Conservation (phyloP, 306 rosid genomes). For the Prunus mira region DNA sequence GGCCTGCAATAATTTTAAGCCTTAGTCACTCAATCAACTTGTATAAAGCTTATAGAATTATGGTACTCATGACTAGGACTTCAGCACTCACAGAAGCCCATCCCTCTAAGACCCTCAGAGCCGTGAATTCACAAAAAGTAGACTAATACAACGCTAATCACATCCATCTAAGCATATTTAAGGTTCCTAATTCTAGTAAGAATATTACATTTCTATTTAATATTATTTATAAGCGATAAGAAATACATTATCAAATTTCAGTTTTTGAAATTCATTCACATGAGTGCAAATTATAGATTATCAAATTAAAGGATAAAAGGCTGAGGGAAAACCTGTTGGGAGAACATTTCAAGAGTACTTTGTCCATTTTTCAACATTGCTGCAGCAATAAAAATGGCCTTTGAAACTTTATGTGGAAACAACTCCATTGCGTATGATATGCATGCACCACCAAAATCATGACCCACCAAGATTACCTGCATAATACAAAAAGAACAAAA, state of each 20-base stretch:
- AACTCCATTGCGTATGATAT: conserved; percentile 86
- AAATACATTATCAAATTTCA: not conserved
- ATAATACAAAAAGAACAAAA: conserved; percentile 1
- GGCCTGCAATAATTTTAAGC: conserved; percentile 50
- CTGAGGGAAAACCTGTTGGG: conserved; percentile 66
- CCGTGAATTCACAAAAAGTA: no score
- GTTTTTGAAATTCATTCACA: not conserved
- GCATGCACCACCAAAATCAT: conserved; percentile 96
- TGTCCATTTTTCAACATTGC: conserved; percentile 84
- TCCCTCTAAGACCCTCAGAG: no score
- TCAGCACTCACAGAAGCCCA: not conserved
- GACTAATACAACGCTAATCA: not conserved
- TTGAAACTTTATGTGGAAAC: conserved; percentile 72
- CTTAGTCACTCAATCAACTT: conserved; percentile 18
- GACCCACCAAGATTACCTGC: conserved; percentile 95
- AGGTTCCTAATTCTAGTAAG: not conserved
- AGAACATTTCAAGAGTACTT: conserved; percentile 78
- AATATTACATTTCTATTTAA: not conserved
- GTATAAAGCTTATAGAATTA: not conserved
- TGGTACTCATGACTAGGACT: not conserved
- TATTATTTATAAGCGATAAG: not conserved
- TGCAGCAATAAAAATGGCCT: conserved; percentile 86
- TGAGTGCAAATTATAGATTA: not conserved
- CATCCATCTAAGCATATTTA: not conserved
- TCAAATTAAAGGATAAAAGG: conserved; percentile 13